Evolutionary conservation across 163 green algal species (phyloP).

Genomic region (Chloromonas sp.): DNA sequence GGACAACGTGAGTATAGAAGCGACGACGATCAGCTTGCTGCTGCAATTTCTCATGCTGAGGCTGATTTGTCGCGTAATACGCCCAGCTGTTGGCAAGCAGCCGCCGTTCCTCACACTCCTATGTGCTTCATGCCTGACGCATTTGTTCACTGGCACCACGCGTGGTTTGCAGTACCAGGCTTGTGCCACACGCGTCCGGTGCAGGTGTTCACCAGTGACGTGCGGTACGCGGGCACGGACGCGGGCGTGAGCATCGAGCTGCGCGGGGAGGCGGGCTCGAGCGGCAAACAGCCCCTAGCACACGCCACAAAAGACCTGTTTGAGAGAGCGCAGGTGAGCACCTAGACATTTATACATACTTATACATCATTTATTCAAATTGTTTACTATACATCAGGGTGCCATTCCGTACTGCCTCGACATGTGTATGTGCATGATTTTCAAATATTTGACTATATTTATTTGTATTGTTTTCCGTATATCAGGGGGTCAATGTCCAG

Average conservation of each 20-base stretch:
- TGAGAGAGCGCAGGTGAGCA: slow-evolving; percentile 25
- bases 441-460: not conserved
- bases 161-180: too few species aligned
- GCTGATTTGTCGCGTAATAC: too few species aligned
- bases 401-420: not conserved
- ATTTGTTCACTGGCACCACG: too few species aligned
- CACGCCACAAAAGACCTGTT: slow-evolving; percentile 33
- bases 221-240: slow-evolving; percentile 28
- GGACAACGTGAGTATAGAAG: too few species aligned
- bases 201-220: slow-evolving; percentile 35
- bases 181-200: not conserved
- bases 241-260: not conserved
- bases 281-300: not conserved
- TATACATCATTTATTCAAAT: not conserved
- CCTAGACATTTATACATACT: not conserved
- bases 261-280: not conserved
- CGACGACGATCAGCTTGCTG: too few species aligned
- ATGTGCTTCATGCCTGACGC: too few species aligned
- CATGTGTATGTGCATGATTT: not conserved
- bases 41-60: too few species aligned
- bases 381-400: not conserved
- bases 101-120: too few species aligned
- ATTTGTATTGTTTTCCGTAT: not conserved
- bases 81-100: too few species aligned
- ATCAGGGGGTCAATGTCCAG: not conserved